These are phyloP conservation scores for Triangularia setosa DNA, from an alignment of 2,329 filamentous ascomycete genomes.

Conservation along the genomic window DNA sequence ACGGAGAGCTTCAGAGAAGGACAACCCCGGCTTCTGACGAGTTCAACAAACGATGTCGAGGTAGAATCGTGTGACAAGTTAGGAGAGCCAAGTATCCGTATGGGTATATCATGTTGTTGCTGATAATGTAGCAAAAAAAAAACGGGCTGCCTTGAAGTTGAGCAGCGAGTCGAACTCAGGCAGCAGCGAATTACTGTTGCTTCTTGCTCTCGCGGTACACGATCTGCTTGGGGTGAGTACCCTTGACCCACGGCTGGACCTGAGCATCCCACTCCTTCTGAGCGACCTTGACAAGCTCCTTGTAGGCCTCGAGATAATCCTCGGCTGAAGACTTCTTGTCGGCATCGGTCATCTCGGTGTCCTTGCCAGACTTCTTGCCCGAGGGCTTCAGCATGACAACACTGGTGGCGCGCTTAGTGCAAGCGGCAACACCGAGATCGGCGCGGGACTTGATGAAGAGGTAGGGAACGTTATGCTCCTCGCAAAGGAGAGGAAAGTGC, in stretches of 20 bases:
- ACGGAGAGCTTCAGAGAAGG: not conserved
- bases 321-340: slow-evolving; percentile 50
- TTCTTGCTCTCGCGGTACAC: not conserved
- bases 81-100: not conserved
- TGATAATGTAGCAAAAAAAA: not conserved
- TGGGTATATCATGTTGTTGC: not conserved
- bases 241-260: slow-evolving; percentile 35
- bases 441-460: slow-evolving; percentile 90
- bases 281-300: slow-evolving; percentile 61
- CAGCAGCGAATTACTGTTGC: not conserved
- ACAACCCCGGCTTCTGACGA: not conserved
- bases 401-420: slow-evolving; percentile 93
- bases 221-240: slow-evolving; percentile 22
- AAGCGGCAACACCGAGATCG: slow-evolving; percentile 87
- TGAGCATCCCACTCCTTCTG: slow-evolving; percentile 63
- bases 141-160: not conserved
- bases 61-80: not conserved
- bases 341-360: slow-evolving; percentile 41
- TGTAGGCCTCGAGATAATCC: slow-evolving; percentile 61
- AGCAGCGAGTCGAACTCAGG: not conserved
- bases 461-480: slow-evolving; percentile 96
- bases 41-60: not conserved
- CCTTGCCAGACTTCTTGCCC: slow-evolving; percentile 40
- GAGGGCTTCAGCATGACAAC: slow-evolving; percentile 73
- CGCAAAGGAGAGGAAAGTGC: slow-evolving; percentile 94